Base-by-base conservation (phyloP, 148 eudicot species). In the Vaccinium darrowii region DNA sequence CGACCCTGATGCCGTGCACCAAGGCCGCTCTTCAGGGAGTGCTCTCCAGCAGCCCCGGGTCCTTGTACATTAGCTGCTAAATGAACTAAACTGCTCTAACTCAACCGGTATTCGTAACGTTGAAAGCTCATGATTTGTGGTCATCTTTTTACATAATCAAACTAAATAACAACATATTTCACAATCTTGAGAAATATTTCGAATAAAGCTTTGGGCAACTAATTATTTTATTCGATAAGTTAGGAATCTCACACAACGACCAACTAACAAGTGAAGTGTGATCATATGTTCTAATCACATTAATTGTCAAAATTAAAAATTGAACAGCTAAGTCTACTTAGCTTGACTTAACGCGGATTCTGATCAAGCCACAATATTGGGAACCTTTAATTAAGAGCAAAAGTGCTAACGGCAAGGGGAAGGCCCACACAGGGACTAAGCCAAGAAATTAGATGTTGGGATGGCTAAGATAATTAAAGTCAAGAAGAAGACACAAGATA, bases 1-100 rank as follows among this genome's bases (percentile, higher is more conserved):
- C 39, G 0, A 0, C 0, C 39, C 0, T 36, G 0, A 36, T 36
- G 39, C 39, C 39, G 39, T 3, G 0, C 4, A 36, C 39, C 0
- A 36, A 0, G 3, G 39, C 39, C 39, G 39, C 39, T 36, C 0
- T 36, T 0, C 39, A 36, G 39, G 39, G 3, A 1, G 39, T 36
- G 39, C 3, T 36, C 3, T 36, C 39, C 3, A 36, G 39, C 39
- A 36, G 4, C 3, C 4, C 3, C 4, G 3, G 3, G 39, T 36
- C 4, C 39, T 76, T 76, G 47, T 76, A 10, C 18, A 7, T 2
- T 0, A 43, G 27, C 13, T 25, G 18, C 11, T 69, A 27, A 27
- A 69, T 4, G 39, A 27, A 13, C 18, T 65, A 10, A 65, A 27
- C 1, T 65, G 3, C 69, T 62, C 5, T 18, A 57, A 62, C 27